A percentile compares a stretch with the other conserved stretches of the same genome.
Conservation (phyloP, 306 rosid species). For the Sphenostylis stenocarpa region DNA sequence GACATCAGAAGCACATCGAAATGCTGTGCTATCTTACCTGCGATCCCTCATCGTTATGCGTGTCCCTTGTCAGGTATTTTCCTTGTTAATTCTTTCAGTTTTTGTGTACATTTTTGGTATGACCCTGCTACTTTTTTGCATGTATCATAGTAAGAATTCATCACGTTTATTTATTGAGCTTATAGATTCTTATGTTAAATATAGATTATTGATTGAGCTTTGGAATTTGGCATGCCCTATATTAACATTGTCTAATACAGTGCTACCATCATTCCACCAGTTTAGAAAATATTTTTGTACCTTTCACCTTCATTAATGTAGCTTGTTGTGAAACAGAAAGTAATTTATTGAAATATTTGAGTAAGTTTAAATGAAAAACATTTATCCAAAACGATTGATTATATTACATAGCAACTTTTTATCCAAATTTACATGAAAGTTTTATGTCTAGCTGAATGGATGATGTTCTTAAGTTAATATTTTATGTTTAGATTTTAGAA, state of each 20-base stretch:
- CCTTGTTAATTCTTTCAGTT: neutral
- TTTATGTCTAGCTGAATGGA: too few relatives aligned
- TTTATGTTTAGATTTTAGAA: too few relatives aligned
- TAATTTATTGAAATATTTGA: constrained; percentile 1
- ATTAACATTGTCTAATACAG: neutral
- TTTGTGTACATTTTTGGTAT: too few relatives aligned
- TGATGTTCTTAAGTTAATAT: too few relatives aligned
- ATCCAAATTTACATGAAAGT: too few relatives aligned
- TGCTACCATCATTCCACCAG: neutral
- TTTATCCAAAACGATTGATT: too few relatives aligned
- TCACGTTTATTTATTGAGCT: neutral
- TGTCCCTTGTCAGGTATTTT: constrained; percentile 64
- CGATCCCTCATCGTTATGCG: constrained; percentile 45
- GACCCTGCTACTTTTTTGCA: too few relatives aligned
- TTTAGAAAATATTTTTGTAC: neutral
- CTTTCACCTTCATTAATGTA: neutral
- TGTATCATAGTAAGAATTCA: neutral
- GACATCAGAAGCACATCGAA: constrained; percentile 54
- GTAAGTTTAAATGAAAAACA: too few relatives aligned
- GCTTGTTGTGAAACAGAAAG: neutral
- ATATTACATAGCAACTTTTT: too few relatives aligned
- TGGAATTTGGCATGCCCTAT: neutral
- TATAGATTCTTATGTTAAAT: neutral
- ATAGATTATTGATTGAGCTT: neutral
- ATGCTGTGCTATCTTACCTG: constrained; percentile 60